Evolutionary conservation across 164 flowering plant species (phyloP).

Genomic region (Paratinospora sagittata): DNA sequence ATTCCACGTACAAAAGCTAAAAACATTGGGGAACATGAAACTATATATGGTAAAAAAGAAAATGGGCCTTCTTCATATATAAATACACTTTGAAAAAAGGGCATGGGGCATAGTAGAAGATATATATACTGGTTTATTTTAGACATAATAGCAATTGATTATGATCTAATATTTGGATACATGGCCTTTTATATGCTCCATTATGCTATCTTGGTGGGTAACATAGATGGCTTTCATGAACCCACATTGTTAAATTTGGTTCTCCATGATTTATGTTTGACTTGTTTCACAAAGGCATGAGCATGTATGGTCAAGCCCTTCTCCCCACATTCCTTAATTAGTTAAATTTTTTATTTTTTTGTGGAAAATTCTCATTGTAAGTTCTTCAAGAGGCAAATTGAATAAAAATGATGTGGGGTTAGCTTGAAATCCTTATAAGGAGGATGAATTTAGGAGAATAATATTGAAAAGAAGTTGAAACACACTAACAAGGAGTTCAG

Average conservation of each 20-base stretch:
- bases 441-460: constrained; percentile 15
- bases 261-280: neutral
- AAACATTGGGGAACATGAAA: no score
- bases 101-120: no score
- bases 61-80: no score
- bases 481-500: neutral
- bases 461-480: constrained; percentile 2
- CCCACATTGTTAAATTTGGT: neutral
- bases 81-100: no score
- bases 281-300: neutral
- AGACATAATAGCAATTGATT: no score
- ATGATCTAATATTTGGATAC: no score
- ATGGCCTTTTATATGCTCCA: no score
- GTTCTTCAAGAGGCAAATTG: neutral
- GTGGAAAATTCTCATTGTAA: neutral
- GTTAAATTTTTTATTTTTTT: neutral
- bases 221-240: neutral
- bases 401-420: constrained; percentile 13
- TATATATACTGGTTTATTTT: no score
- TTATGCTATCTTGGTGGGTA: no score
- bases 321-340: neutral
- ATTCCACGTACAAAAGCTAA: no score
- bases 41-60: no score
- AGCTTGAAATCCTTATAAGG: constrained; percentile 8
- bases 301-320: neutral